Evolutionary conservation across 2,329 filamentous ascomycete species (phyloP).

Genomic region (Aureobasidium uvarum): DNA sequence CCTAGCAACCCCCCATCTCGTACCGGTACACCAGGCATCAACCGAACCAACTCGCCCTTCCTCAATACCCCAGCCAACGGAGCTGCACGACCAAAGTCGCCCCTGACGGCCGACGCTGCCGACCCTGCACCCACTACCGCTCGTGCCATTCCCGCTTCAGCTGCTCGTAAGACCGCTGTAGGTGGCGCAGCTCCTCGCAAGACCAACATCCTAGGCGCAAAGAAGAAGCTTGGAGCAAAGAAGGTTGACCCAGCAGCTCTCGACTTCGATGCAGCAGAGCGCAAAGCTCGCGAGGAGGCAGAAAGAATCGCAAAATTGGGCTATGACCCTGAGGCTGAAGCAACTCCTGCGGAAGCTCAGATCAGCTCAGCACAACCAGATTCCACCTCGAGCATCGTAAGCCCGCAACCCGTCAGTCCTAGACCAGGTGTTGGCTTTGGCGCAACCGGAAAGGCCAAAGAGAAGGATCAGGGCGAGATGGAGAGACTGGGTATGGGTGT

Average conservation of each 20-base stretch:
- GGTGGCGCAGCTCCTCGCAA: constrained; percentile 65
- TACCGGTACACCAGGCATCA: constrained; percentile 73
- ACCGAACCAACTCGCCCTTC: constrained; percentile 86
- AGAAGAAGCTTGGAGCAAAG: constrained; percentile 59
- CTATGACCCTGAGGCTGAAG: constrained; percentile 83
- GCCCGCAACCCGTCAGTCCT: constrained; percentile 74
- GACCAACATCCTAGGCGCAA: constrained; percentile 66
- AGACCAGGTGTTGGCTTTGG: constrained; percentile 59
- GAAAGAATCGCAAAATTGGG: constrained; percentile 93
- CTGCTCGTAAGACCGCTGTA: constrained; percentile 69
- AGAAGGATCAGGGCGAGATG: constrained; percentile 68
- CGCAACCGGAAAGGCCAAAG: constrained; percentile 53
- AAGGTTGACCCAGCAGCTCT: constrained; percentile 74
- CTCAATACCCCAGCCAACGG: constrained; percentile 67
- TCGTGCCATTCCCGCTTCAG: constrained; percentile 72
- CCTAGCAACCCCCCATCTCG: constrained; percentile 91
- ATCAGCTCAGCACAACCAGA: constrained; percentile 48
- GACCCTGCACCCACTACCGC: constrained; percentile 60
- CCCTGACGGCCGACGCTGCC: constrained; percentile 60
- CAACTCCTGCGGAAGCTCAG: constrained; percentile 43
- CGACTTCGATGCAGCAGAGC: constrained; percentile 96
- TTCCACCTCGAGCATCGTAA: constrained; percentile 60
- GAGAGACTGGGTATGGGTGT: constrained; percentile 90
- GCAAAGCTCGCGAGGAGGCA: constrained; percentile 94
- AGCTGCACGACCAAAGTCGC: constrained; percentile 73